These are phyloP conservation scores for Botryobasidium botryosum DNA, from an alignment of 768 basidiomycete species.

Conservation along the genomic window DNA sequence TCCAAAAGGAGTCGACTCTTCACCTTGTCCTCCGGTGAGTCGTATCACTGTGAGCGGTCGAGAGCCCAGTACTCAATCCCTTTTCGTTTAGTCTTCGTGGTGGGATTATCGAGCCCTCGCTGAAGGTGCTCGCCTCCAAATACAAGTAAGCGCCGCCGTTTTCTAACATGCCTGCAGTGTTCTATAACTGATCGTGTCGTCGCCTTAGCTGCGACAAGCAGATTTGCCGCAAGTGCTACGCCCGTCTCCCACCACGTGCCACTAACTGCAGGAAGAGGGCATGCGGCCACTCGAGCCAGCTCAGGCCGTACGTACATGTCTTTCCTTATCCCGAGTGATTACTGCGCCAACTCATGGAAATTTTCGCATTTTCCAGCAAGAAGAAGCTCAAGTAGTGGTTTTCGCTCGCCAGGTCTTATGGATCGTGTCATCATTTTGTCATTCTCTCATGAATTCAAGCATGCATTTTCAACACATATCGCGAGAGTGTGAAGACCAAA, in stretches of 20 bases:
- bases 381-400: conserved; percentile 83
- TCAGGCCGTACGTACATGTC: conserved; percentile 57
- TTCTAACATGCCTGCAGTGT: background rate
- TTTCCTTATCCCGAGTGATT: conserved; percentile 1
- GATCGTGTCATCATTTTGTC: background rate
- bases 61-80: background rate
- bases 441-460: background rate
- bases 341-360: background rate
- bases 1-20: conserved; percentile 95
- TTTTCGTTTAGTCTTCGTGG: conserved; percentile 71
- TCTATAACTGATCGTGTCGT: background rate
- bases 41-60: conserved; percentile 6
- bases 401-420: conserved; percentile 16
- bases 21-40: conserved; percentile 83
- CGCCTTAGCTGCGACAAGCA: conserved; percentile 68
- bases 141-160: conserved; percentile 42
- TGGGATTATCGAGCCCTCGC: conserved; percentile 97
- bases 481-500: too few relatives aligned
- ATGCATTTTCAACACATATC: too few relatives aligned
- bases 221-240: conserved; percentile 99
- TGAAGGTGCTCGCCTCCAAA: conserved; percentile 92
- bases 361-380: conserved; percentile 37
- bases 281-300: conserved; percentile 80
- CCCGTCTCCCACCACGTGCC: conserved; percentile 95
- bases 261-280: conserved; percentile 97